phyloP scores from a whole-genome alignment of 2,329 filamentous ascomycete species.

The Cyphellophora europaea region DNA sequence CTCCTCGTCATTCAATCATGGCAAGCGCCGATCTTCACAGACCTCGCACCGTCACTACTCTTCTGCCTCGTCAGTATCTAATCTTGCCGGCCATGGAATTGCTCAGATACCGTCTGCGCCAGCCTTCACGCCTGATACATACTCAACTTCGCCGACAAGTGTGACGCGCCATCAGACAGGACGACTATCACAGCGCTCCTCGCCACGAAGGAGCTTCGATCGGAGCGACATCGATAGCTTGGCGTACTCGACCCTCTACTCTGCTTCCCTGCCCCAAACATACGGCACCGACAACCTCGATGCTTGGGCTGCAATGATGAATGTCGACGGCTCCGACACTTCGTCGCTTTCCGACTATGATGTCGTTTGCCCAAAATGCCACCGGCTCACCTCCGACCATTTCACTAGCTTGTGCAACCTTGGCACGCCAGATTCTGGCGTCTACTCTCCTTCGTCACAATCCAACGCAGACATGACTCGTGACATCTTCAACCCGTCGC shows the following conservation, averaged over 20 bases:
- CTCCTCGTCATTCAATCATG: no score
- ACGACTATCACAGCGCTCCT: background rate
- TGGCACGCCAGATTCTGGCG: constrained; percentile 4
- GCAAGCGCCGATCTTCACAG: no score
- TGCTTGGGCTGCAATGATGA: constrained; percentile 15
- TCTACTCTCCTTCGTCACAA: background rate
- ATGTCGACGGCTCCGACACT: constrained; percentile 1
- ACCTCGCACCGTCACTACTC: no score
- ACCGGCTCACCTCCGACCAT: constrained; percentile 13
- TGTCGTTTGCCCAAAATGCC: constrained; percentile 15
- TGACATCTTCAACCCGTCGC: constrained; percentile 12
- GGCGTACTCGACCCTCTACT: constrained; percentile 13
- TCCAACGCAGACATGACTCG: constrained; percentile 4
- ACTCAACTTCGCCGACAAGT: background rate
- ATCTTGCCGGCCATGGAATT: no score
- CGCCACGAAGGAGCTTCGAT: background rate
- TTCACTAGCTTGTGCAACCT: constrained; percentile 16
- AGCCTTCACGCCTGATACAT: background rate
- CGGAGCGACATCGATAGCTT: constrained; percentile 16
- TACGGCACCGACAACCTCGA: constrained; percentile 17
- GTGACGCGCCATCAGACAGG: background rate
- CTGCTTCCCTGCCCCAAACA: constrained; percentile 10
- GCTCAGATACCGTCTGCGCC: no score
- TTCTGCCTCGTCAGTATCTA: no score
- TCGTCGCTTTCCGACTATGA: constrained; percentile 8